phyloP scores from a whole-genome alignment of 257 asterid genomes.

The Solanum medicagineum region DNA sequence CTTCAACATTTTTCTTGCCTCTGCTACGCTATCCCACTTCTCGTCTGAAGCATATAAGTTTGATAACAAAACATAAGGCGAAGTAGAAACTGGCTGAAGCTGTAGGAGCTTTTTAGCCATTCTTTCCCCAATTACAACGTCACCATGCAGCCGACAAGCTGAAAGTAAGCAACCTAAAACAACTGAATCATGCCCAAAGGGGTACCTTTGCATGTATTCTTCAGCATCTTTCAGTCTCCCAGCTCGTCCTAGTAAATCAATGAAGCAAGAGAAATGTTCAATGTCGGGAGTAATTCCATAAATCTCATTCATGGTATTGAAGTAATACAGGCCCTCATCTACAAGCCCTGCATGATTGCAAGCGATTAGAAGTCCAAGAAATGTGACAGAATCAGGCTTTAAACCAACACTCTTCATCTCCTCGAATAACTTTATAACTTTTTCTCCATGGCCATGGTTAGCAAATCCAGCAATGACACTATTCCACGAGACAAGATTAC shows the following conservation, averaged over 20 bases:
- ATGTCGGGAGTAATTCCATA: constrained; percentile 27
- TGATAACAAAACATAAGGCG: constrained; percentile 56
- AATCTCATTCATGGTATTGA: constrained; percentile 26
- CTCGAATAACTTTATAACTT: constrained; percentile 25
- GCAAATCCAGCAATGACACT: constrained; percentile 55
- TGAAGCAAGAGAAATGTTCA: constrained; percentile 59
- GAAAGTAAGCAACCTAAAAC: constrained; percentile 66
- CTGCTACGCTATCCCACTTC: constrained; percentile 49
- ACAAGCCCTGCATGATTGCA: constrained; percentile 71
- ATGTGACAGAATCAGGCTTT: constrained; percentile 57
- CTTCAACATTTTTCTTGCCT: constrained; percentile 42
- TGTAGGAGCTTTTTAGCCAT: constrained; percentile 36
- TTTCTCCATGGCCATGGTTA: constrained; percentile 44
- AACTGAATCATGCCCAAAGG: constrained; percentile 36
- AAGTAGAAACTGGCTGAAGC: constrained; percentile 35
- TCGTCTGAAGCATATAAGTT: constrained; percentile 49
- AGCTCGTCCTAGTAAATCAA: constrained; percentile 58
- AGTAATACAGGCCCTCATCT: constrained; percentile 31
- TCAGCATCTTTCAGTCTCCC: constrained; percentile 56
- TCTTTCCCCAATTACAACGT: constrained; percentile 35
- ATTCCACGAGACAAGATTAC: constrained; percentile 63
- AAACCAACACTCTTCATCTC: constrained; percentile 33
- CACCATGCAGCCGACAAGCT: constrained; percentile 50
- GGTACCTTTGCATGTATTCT: constrained; percentile 24
- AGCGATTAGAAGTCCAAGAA: constrained; percentile 49